Evolutionary conservation across 2,329 filamentous ascomycete genomes (phyloP).

Genomic region (Pyrenophora tritici-repentis): DNA sequence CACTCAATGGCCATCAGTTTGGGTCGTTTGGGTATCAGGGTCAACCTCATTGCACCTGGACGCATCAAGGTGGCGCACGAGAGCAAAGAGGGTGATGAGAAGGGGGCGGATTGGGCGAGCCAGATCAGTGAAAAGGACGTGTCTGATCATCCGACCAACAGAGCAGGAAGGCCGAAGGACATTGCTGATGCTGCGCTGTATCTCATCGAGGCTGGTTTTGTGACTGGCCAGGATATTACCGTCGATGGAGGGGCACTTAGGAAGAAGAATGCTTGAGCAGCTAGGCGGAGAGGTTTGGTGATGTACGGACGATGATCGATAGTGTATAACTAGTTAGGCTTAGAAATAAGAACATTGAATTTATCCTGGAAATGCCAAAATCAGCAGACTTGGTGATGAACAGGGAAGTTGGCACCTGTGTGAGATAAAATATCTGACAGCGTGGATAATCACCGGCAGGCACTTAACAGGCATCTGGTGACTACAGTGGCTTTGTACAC

Average conservation of each 20-base stretch:
- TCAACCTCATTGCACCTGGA: constrained; percentile 56
- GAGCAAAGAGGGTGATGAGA: constrained; percentile 52
- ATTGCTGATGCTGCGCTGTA: constrained; percentile 53
- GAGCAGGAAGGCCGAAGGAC: constrained; percentile 53
- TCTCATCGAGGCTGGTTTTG: constrained; percentile 47
- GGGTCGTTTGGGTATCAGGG: constrained; percentile 51
- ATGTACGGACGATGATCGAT: no score
- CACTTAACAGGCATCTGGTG: no score
- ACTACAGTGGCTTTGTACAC: no score
- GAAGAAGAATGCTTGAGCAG: constrained; percentile 35
- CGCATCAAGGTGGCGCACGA: constrained; percentile 56
- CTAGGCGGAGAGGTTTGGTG: no score
- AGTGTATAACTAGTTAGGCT: no score
- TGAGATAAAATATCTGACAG: no score
- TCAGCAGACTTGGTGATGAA: not conserved
- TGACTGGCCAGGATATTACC: constrained; percentile 47
- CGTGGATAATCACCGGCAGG: no score
- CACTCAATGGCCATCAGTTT: constrained; percentile 57
- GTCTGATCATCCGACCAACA: constrained; percentile 51
- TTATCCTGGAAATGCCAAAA: not conserved
- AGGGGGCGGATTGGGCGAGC: constrained; percentile 46
- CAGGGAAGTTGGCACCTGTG: no score
- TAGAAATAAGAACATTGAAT: no score
- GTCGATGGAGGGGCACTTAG: constrained; percentile 46
- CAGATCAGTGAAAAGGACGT: constrained; percentile 49